phyloP scores from a whole-genome alignment of 208 protist species.

The Herpetomonas samuelpessoai region DNA sequence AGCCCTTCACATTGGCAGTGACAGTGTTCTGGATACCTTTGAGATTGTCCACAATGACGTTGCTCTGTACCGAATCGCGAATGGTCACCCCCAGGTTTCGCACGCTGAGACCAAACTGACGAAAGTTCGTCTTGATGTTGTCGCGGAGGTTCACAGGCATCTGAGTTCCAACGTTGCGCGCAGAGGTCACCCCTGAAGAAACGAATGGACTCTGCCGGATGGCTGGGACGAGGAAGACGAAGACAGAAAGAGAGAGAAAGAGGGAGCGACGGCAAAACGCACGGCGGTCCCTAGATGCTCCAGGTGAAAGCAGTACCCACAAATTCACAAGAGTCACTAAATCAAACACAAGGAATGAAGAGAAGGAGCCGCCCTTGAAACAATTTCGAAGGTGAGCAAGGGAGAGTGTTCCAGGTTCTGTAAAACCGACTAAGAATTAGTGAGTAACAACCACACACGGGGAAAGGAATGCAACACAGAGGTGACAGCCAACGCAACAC shows the following conservation, averaged over 20 bases:
- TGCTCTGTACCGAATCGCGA: not conserved
- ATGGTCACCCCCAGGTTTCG: not conserved
- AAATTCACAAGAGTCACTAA: too few species aligned
- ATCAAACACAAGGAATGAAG: not conserved
- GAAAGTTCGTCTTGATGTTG: not conserved
- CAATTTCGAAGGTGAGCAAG: not conserved
- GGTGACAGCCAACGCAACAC: too few species aligned
- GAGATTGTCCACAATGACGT: not conserved
- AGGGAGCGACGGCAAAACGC: too few species aligned
- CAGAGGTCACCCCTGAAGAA: too few species aligned
- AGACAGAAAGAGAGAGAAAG: not conserved
- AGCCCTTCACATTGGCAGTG: slow-evolving; percentile 11
- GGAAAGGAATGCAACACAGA: too few species aligned
- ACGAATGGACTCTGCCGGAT: too few species aligned
- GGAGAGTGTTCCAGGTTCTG: not conserved
- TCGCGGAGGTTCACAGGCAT: not conserved
- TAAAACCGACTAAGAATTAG: not conserved
- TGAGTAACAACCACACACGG: not conserved
- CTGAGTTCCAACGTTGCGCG: not conserved
- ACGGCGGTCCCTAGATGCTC: too few species aligned
- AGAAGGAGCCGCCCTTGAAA: not conserved
- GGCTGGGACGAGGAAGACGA: not conserved
- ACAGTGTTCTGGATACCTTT: slow-evolving; percentile 8
- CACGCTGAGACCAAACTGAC: not conserved
- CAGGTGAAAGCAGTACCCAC: too few species aligned